These are phyloP conservation scores for Colletotrichum somersetense DNA, from an alignment of 2,329 filamentous ascomycete genomes.

Conservation along the genomic window DNA sequence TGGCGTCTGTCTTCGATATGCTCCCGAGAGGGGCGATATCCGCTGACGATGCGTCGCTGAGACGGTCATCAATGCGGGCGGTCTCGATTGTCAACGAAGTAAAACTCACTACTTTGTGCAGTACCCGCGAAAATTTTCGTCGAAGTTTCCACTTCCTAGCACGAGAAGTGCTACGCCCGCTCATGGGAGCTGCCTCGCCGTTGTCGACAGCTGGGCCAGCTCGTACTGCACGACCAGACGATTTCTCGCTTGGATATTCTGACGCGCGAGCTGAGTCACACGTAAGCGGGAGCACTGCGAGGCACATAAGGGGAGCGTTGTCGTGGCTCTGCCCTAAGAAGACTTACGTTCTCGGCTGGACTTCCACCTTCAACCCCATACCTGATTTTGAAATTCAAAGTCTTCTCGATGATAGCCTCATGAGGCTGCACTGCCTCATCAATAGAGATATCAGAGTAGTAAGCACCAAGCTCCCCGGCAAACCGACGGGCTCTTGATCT, in stretches of 20 bases:
- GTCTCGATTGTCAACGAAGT: background rate
- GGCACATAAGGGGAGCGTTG: no score
- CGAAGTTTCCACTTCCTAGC: constrained; percentile 73
- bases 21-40: constrained; percentile 70
- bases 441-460: no score
- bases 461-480: no score
- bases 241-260: constrained; percentile 75
- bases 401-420: constrained; percentile 2
- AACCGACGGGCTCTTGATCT: no score
- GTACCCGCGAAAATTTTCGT: constrained; percentile 65
- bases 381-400: background rate
- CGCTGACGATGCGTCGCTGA: constrained; percentile 63
- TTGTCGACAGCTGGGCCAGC: constrained; percentile 66
- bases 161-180: constrained; percentile 70
- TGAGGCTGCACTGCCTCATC: background rate
- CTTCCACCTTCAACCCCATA: no score
- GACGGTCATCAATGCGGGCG: background rate
- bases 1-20: constrained; percentile 73
- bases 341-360: no score
- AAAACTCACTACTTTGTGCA: constrained; percentile 66
- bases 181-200: constrained; percentile 64
- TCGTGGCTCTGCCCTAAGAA: no score
- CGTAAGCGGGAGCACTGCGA: background rate
- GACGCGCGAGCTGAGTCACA: constrained; percentile 61
- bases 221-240: constrained; percentile 75